Evolutionary conservation across 1,139 yeast genomes (phyloP).

Genomic region (Arxiozyma heterogenica): DNA sequence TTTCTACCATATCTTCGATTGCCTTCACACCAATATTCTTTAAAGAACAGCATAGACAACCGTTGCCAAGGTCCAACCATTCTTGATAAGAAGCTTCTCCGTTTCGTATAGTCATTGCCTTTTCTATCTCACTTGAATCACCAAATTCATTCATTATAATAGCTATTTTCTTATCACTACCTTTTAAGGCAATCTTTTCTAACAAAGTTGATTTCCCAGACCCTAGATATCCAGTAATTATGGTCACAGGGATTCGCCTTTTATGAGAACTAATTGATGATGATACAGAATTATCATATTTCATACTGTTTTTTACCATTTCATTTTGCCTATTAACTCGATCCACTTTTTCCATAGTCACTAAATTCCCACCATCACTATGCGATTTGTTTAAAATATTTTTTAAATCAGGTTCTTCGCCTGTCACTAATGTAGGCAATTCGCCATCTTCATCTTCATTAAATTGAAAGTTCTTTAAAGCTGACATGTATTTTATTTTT

Average conservation of each 20-base stretch:
- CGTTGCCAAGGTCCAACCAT: constrained; percentile 94
- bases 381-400: constrained; percentile 18
- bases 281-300: constrained; percentile 11
- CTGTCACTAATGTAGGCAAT: constrained; percentile 46
- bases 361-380: constrained; percentile 27
- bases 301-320: neutral
- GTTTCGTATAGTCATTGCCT: constrained; percentile 69
- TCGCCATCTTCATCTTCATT: constrained; percentile 35
- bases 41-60: constrained; percentile 93
- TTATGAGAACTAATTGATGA: too few relatives aligned
- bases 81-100: constrained; percentile 61
- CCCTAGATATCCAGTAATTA: constrained; percentile 90
- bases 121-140: constrained; percentile 81
- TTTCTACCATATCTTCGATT: constrained; percentile 74
- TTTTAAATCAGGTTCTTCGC: constrained; percentile 28
- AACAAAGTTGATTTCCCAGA: constrained; percentile 88
- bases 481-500: constrained; percentile 16
- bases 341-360: constrained; percentile 24
- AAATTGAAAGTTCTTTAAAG: constrained; percentile 23
- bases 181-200: constrained; percentile 36
- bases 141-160: constrained; percentile 89
- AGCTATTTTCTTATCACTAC: constrained; percentile 44
- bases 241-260: constrained; percentile 79
- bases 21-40: constrained; percentile 93
- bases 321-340: constrained; percentile 26